Conservation (phyloP, 805 yeast species). For the Ogataea ramenticola region DNA sequence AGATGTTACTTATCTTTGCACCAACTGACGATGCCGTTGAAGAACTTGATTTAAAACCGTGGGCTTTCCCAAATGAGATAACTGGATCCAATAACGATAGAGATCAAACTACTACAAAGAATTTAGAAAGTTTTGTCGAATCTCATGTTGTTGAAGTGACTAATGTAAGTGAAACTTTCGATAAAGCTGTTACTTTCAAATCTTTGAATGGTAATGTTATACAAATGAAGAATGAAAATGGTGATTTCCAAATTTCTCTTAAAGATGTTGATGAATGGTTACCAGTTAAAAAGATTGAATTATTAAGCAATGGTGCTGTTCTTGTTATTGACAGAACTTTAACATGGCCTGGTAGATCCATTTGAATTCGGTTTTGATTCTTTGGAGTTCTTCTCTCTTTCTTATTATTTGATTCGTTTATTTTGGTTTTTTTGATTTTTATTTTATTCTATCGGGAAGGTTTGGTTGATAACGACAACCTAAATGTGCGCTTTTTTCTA, state of each 20-base stretch:
- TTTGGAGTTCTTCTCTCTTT: no score
- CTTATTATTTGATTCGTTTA: no score
- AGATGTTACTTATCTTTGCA: slow-evolving; percentile 51
- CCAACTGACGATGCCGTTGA: slow-evolving; percentile 61
- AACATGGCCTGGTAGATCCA: slow-evolving; percentile 26
- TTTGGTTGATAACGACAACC: no score
- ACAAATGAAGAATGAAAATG: slow-evolving; percentile 28
- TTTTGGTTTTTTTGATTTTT: no score
- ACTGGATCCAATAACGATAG: slow-evolving; percentile 32
- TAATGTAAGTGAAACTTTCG: slow-evolving; percentile 9
- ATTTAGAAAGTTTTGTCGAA: slow-evolving; percentile 50
- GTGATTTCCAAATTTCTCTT: slow-evolving; percentile 26
- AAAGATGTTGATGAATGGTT: slow-evolving; percentile 28
- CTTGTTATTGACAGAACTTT: slow-evolving; percentile 31
- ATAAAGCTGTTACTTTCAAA: slow-evolving; percentile 24
- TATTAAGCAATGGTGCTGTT: slow-evolving; percentile 39
- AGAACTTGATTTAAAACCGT: slow-evolving; percentile 53
- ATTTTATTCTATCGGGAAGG: no score
- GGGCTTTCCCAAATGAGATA: slow-evolving; percentile 65
- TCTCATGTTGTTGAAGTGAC: slow-evolving; percentile 48
- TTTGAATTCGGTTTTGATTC: background rate
- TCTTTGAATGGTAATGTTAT: slow-evolving; percentile 29
- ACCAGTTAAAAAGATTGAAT: slow-evolving; percentile 27
- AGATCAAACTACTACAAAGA: slow-evolving; percentile 42
- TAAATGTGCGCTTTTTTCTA: no score